These are phyloP conservation scores for Pseudoperonospora humuli DNA, from an alignment of 352 stramenopile genomes.

Conservation along the genomic window DNA sequence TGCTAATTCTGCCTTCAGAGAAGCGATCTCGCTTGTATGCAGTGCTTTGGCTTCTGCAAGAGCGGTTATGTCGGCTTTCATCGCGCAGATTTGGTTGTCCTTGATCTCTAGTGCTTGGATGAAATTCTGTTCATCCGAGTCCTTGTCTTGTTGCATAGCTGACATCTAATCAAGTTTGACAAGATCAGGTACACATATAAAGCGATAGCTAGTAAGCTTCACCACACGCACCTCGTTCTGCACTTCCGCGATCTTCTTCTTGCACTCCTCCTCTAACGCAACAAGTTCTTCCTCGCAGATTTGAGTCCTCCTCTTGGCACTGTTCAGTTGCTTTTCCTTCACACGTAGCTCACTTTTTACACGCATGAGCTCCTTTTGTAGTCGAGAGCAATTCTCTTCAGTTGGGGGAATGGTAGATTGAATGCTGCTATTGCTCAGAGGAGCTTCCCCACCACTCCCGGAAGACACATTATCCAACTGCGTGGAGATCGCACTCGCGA, in stretches of 20 bases:
- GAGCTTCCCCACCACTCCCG: slow-evolving; percentile 4
- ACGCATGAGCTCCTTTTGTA: slow-evolving; percentile 50
- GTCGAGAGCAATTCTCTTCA: slow-evolving; percentile 23
- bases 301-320: slow-evolving; percentile 46
- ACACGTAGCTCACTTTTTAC: slow-evolving; percentile 44
- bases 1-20: slow-evolving; percentile 38
- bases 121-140: slow-evolving; percentile 64
- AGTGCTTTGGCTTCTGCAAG: slow-evolving; percentile 30
- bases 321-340: slow-evolving; percentile 56
- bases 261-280: slow-evolving; percentile 67
- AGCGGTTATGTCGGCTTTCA: slow-evolving; percentile 33
- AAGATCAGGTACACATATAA: neutral
- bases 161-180: slow-evolving; percentile 25
- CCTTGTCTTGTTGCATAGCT: slow-evolving; percentile 48
- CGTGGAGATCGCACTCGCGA: slow-evolving; percentile 28
- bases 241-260: slow-evolving; percentile 52
- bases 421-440: slow-evolving; percentile 11
- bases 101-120: slow-evolving; percentile 68
- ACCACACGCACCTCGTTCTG: slow-evolving; percentile 39
- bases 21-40: slow-evolving; percentile 31
- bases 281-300: slow-evolving; percentile 74
- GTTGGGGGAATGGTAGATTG: slow-evolving; percentile 4
- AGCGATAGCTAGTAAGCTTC: neutral
- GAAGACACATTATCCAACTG: slow-evolving; percentile 25
- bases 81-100: slow-evolving; percentile 43